phyloP scores from a whole-genome alignment of 805 yeast genomes.

The Millerozyma miso region DNA sequence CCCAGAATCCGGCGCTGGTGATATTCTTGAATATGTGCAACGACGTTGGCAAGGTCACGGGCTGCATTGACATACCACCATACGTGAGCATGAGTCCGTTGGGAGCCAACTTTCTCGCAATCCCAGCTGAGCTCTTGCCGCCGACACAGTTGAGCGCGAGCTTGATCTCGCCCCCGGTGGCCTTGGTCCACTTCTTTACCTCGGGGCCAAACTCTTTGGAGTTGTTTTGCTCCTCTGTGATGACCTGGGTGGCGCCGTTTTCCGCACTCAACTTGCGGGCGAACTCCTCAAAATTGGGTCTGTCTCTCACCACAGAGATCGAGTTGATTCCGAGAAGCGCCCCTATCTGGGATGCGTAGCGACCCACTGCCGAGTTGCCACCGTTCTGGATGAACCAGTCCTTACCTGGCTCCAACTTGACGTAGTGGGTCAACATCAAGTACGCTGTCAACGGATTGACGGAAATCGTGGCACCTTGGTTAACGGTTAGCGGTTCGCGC shows the following conservation, averaged over 20 bases:
- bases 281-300: slow-evolving; percentile 67
- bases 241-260: slow-evolving; percentile 83
- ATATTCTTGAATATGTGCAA: slow-evolving; percentile 86
- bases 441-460: slow-evolving; percentile 94
- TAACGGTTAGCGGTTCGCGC: slow-evolving; percentile 31
- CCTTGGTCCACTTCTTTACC: slow-evolving; percentile 51
- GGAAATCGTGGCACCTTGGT: slow-evolving; percentile 80
- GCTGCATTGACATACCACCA: slow-evolving; percentile 97
- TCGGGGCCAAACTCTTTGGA: slow-evolving; percentile 63
- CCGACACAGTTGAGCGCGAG: slow-evolving; percentile 92
- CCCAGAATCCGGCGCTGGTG: slow-evolving; percentile 90
- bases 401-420: slow-evolving; percentile 51
- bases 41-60: slow-evolving; percentile 87
- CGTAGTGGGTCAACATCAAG: slow-evolving; percentile 75
- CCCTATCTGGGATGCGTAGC: slow-evolving; percentile 86
- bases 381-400: slow-evolving; percentile 97
- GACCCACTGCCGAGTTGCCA: slow-evolving; percentile 93
- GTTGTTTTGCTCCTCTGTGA: slow-evolving; percentile 81
- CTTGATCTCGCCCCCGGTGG: slow-evolving; percentile 50
- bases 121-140: slow-evolving; percentile 75
- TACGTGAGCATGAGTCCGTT: slow-evolving; percentile 83
- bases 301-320: slow-evolving; percentile 81
- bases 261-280: slow-evolving; percentile 45
- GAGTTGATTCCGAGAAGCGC: slow-evolving; percentile 75
- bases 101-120: slow-evolving; percentile 74